Percentiles rank a stretch among this genome's conserved stretches.
phyloP scores from a whole-genome alignment of 2,329 filamentous ascomycete genomes.

The Neofusicoccum parvum region DNA sequence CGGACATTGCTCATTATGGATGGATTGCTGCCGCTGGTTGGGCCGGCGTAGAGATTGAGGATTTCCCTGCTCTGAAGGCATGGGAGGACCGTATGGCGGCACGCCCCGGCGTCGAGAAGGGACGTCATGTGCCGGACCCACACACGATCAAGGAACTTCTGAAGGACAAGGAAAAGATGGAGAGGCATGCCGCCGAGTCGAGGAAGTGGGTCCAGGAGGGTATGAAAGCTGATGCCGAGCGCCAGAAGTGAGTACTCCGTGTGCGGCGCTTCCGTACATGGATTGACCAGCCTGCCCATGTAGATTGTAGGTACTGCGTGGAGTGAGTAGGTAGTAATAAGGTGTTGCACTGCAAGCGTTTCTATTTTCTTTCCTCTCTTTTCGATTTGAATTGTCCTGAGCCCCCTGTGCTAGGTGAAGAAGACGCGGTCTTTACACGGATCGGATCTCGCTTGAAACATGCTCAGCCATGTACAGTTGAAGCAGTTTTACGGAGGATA shows the following conservation, averaged over 20 bases:
- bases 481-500: no score
- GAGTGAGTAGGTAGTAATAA: no score
- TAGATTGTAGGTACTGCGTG: not conserved
- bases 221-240: constrained; percentile 68
- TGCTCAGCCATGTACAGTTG: no score
- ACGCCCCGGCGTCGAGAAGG: constrained; percentile 74
- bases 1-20: constrained; percentile 79
- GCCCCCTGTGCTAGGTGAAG: no score
- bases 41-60: constrained; percentile 67
- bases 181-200: constrained; percentile 57
- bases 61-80: constrained; percentile 74
- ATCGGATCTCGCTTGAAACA: no score
- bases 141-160: constrained; percentile 64
- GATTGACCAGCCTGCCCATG: not conserved
- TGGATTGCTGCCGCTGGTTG: constrained; percentile 68
- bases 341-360: no score
- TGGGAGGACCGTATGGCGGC: constrained; percentile 75
- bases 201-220: constrained; percentile 67
- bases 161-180: constrained; percentile 60
- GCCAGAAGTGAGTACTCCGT: constrained; percentile 29
- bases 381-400: no score
- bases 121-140: constrained; percentile 67
- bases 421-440: no score
- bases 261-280: not conserved
- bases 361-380: no score